A percentile compares a stretch with the other conserved stretches of the same genome.
phyloP scores from a whole-genome alignment of 305 asterid species.

The Solanum hybrid region DNA sequence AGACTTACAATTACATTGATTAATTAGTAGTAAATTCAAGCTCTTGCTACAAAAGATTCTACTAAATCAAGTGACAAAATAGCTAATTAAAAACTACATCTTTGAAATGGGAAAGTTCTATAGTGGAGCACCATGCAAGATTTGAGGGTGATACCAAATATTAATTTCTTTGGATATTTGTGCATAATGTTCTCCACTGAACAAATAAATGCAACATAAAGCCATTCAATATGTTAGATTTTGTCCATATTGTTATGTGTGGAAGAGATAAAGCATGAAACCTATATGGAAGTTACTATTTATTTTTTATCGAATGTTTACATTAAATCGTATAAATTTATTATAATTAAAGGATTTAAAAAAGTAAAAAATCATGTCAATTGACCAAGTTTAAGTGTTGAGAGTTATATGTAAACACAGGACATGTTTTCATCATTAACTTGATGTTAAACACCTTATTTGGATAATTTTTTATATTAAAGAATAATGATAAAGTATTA shows the following conservation, averaged over 20 bases:
- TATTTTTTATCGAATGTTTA: background rate
- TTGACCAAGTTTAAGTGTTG: background rate
- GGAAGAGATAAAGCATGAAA: background rate
- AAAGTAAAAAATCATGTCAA: background rate
- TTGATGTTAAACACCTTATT: background rate
- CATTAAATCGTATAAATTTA: background rate
- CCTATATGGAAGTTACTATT: background rate
- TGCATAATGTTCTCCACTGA: background rate
- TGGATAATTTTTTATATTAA: background rate
- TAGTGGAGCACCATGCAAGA: slow-evolving; percentile 7
- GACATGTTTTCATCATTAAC: background rate
- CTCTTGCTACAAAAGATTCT: background rate
- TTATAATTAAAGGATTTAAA: background rate
- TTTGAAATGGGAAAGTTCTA: background rate
- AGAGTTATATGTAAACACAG: background rate
- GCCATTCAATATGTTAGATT: background rate
- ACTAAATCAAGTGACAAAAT: background rate
- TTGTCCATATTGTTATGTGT: background rate
- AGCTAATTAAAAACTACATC: background rate
- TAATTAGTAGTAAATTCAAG: background rate
- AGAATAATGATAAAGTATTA: background rate
- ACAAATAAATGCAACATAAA: background rate
- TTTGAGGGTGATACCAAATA: background rate
- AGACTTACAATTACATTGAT: background rate
- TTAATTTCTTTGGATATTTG: background rate